Evolutionary conservation across 2,329 filamentous ascomycete genomes (phyloP).

Genomic region (Coniochaeta hoffmannii): DNA sequence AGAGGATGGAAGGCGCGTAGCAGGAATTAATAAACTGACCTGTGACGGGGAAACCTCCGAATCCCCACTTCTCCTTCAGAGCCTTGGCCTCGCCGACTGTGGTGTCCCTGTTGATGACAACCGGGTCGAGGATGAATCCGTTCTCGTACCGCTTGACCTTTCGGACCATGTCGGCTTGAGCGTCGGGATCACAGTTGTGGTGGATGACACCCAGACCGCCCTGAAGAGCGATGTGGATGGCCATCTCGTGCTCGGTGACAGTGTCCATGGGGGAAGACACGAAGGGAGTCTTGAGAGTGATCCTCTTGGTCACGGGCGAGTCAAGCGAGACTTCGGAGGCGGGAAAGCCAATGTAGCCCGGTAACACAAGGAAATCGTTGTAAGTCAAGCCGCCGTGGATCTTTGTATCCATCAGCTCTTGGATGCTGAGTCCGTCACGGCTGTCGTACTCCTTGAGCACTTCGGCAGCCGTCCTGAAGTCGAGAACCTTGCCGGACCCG

Average conservation of each 20-base stretch:
- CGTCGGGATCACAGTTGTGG: constrained; percentile 98
- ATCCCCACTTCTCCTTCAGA: constrained; percentile 96
- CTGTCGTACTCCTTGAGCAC: constrained; percentile 73
- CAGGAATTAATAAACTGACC: constrained; percentile 55
- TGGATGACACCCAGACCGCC: constrained; percentile 92
- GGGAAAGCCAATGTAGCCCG: constrained; percentile 96
- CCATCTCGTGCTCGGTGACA: constrained; percentile 99
- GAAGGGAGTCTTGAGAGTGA: constrained; percentile 92
- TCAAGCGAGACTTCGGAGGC: constrained; percentile 84
- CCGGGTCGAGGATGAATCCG: constrained; percentile 93
- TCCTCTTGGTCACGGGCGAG: constrained; percentile 88
- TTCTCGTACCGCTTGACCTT: constrained; percentile 99
- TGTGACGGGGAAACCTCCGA: constrained; percentile 96
- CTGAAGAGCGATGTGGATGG: constrained; percentile 89
- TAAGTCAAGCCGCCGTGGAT: constrained; percentile 92
- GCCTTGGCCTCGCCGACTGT: constrained; percentile 87
- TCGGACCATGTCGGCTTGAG: constrained; percentile 96
- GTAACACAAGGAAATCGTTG: constrained; percentile 96
- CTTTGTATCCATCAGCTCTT: constrained; percentile 83
- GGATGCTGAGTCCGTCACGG: constrained; percentile 79
- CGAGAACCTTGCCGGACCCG: constrained; percentile 53
- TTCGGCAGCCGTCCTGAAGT: constrained; percentile 70
- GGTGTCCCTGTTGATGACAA: constrained; percentile 80
- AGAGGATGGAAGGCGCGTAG: constrained; percentile 9
- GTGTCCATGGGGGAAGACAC: constrained; percentile 99